These are phyloP conservation scores for Fusarium transvaalense DNA, from an alignment of 2,329 filamentous ascomycete genomes.

Conservation along the genomic window DNA sequence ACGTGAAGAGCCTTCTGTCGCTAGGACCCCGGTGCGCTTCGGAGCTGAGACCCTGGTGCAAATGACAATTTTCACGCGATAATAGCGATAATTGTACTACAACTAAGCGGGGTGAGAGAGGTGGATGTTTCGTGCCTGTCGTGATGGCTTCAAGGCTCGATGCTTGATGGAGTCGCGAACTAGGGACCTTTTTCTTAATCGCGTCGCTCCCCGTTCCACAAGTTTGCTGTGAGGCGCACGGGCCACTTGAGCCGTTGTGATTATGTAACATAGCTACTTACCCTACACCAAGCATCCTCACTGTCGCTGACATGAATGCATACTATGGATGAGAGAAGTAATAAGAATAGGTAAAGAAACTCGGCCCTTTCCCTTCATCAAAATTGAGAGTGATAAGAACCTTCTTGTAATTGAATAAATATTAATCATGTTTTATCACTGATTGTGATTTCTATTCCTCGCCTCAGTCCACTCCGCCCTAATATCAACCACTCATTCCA, in stretches of 20 bases:
- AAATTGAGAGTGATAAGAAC: not conserved
- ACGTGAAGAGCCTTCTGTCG: conserved; percentile 38
- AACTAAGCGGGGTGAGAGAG: conserved; percentile 8
- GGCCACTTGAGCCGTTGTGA: not conserved
- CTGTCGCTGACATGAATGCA: not conserved
- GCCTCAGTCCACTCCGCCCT: not conserved
- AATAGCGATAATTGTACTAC: conserved; percentile 1
- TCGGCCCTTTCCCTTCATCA: not conserved
- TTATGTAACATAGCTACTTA: conserved; percentile 42
- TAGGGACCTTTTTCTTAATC: conserved; percentile 50
- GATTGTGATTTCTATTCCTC: not conserved
- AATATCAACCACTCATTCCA: too few relatives aligned
- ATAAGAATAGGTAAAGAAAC: not conserved
- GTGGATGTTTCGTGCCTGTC: conserved; percentile 32
- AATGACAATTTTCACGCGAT: conserved; percentile 13
- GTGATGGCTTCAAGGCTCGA: conserved; percentile 42
- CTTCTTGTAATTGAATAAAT: not conserved
- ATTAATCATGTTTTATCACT: conserved; percentile 1
- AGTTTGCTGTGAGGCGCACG: conserved; percentile 39
- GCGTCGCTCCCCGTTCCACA: conserved; percentile 47
- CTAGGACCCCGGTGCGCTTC: conserved; percentile 18
- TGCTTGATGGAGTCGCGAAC: conserved; percentile 49
- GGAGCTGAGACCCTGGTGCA: not conserved
- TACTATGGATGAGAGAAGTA: not conserved
- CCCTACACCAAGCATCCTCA: conserved; percentile 18